Evolutionary conservation across 768 basidiomycete species (phyloP).

Genomic region (Neoboletus magnificus): DNA sequence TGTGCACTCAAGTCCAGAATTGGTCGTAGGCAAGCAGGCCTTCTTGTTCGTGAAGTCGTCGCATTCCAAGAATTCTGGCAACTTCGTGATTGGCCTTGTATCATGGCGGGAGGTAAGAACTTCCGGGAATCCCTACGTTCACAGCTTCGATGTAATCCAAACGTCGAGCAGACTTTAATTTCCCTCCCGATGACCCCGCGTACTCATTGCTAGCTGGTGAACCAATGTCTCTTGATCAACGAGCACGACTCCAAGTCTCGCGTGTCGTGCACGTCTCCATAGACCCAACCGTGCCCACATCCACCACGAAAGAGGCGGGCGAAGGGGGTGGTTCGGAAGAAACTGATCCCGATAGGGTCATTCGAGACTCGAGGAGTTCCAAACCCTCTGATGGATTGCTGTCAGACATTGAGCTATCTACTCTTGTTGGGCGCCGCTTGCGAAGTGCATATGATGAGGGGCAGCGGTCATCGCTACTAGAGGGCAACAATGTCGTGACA

Average conservation of each 20-base stretch:
- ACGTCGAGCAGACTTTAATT: slow-evolving; percentile 76
- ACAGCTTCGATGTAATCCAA: not conserved
- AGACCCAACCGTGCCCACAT: slow-evolving; percentile 51
- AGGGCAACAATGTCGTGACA: slow-evolving; percentile 29
- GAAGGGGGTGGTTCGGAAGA: slow-evolving; percentile 41
- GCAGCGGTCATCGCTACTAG: slow-evolving; percentile 19
- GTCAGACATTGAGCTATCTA: slow-evolving; percentile 50
- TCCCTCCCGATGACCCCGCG: slow-evolving; percentile 73
- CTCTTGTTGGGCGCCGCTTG: slow-evolving; percentile 39
- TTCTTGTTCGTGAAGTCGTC: slow-evolving; percentile 64
- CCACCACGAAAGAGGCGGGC: slow-evolving; percentile 20
- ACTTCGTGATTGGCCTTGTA: slow-evolving; percentile 64
- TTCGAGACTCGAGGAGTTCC: slow-evolving; percentile 70
- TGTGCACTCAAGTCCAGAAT: not conserved
- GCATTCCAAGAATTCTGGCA: slow-evolving; percentile 49
- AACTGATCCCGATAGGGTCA: slow-evolving; percentile 62
- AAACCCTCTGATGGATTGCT: slow-evolving; percentile 66
- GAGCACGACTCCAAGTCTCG: slow-evolving; percentile 51
- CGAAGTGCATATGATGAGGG: slow-evolving; percentile 72
- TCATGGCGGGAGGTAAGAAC: slow-evolving; percentile 77
- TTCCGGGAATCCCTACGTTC: not conserved
- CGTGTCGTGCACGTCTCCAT: slow-evolving; percentile 71
- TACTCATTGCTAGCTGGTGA: slow-evolving; percentile 76
- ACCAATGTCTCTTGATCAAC: slow-evolving; percentile 52
- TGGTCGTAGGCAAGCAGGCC: slow-evolving; percentile 62